Evolutionary conservation across 2,329 filamentous ascomycete genomes (phyloP).

Genomic region (Colletotrichum musae): DNA sequence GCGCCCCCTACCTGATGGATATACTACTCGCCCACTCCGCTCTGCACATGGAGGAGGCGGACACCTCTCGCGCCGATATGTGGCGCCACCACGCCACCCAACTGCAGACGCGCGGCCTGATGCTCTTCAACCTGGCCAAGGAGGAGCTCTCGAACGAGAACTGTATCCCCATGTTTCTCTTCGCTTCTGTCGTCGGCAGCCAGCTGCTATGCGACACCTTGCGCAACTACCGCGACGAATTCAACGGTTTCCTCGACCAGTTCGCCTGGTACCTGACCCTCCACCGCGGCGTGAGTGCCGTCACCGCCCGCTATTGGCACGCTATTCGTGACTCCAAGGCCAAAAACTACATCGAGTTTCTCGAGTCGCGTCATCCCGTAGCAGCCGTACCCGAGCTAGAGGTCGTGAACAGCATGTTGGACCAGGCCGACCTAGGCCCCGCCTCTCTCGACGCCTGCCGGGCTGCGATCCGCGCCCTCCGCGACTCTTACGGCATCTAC

Average conservation of each 20-base stretch:
- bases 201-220: conserved; percentile 38
- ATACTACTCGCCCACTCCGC: conserved; percentile 55
- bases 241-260: conserved; percentile 56
- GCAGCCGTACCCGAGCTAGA: conserved; percentile 51
- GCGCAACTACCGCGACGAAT: conserved; percentile 52
- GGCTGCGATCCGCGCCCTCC: conserved; percentile 48
- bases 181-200: conserved; percentile 52
- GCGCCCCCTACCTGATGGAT: conserved; percentile 55
- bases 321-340: conserved; percentile 54
- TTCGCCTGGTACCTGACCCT: conserved; percentile 59
- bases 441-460: conserved; percentile 48
- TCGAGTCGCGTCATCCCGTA: conserved; percentile 43
- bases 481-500: conserved; percentile 53
- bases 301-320: conserved; percentile 53
- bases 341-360: conserved; percentile 41
- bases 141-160: conserved; percentile 46
- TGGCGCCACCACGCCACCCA: conserved; percentile 50
- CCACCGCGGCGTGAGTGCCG: conserved; percentile 58
- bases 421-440: conserved; percentile 43
- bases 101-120: conserved; percentile 48
- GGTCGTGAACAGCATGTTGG: conserved; percentile 25
- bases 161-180: conserved; percentile 60
- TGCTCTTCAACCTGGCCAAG: conserved; percentile 49
- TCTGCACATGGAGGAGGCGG: conserved; percentile 50
- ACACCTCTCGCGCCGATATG: conserved; percentile 43